These are phyloP conservation scores for Xylaria sp. DNA, from an alignment of 2,329 filamentous ascomycete genomes.

Conservation along the genomic window DNA sequence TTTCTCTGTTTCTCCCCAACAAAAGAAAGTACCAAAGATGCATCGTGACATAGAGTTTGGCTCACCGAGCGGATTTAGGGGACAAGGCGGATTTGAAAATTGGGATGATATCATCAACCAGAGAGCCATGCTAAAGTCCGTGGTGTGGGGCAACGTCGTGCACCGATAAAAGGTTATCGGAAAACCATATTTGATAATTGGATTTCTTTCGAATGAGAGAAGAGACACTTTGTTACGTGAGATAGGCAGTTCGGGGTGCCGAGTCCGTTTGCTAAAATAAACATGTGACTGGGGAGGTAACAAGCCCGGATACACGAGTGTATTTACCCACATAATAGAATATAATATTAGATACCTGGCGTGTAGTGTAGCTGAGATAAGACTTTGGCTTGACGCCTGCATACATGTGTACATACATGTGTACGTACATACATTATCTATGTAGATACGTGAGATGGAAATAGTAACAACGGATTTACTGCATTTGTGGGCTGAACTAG, in stretches of 20 bases:
- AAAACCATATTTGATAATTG: not conserved
- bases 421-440: not conserved
- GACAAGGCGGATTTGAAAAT: conserved; percentile 12
- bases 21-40: not conserved
- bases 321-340: not conserved
- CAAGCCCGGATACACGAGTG: not conserved
- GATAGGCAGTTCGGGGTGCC: not conserved
- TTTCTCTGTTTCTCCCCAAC: not conserved
- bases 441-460: not conserved
- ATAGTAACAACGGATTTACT: conserved; percentile 2
- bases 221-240: not conserved
- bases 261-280: not conserved
- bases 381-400: conserved; percentile 1
- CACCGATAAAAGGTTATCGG: conserved; percentile 1
- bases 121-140: not conserved
- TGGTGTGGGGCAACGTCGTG: not conserved
- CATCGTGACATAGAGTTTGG: not conserved
- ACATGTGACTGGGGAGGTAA: conserved; percentile 1
- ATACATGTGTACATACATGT: not conserved
- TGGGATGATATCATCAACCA: not conserved
- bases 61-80: conserved; percentile 11
- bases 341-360: too few relatives aligned
- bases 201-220: not conserved
- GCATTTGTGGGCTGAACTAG: not conserved
- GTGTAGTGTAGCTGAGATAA: conserved; percentile 1